Evolutionary conservation across 1,284 basidiomycete genomes (phyloP), one percentile per base, ranked within the genome.

Genomic region (Boletus albobrunnescens): DNA sequence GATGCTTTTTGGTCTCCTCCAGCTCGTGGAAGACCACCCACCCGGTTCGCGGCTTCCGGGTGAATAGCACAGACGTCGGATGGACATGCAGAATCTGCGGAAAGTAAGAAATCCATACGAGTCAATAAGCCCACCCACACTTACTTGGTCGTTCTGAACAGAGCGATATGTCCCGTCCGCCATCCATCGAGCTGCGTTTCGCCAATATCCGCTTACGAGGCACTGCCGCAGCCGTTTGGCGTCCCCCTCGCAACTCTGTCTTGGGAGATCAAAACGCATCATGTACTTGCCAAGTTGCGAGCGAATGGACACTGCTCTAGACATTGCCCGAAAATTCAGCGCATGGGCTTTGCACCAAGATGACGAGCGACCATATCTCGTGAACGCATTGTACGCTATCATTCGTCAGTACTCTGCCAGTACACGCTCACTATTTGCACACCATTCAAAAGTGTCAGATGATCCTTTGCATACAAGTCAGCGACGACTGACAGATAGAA

Each of bases 21-120:
- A 98, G 87, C 65, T 99, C 94, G 63, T 96, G 92, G 62, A 87
- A 99, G 19, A 99, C 75, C 6, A 98, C 91, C 91, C 92, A 99
- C 10, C 90, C 90, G 0, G 87, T 87, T 14, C 82, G 76, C 2
- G 95, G 89, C 57, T 89, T 91, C 31, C 96, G 76, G 3, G 93
- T 96, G 64, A 99, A 99, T 49, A 98, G 72, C 10, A 97, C 91
- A 2, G 94, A 97, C 11, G 85, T 91, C 0, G 95, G 96, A 64
- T 99, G 95, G 2, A 91, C 88, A 69, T 93, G 82, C 16, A 98
- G 69, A 16, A 82, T 72, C 92, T 95, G 57, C 4, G 30, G n/a
- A 20, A 54, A 28, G 28, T 48, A 32, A 51, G 20, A 40, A 36
- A 44, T n/a, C 9, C 30, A 33, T 9, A 36, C 17, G 12, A 23